phyloP scores from a whole-genome alignment of 345 rosid species.

The Pelargonium nanum region DNA sequence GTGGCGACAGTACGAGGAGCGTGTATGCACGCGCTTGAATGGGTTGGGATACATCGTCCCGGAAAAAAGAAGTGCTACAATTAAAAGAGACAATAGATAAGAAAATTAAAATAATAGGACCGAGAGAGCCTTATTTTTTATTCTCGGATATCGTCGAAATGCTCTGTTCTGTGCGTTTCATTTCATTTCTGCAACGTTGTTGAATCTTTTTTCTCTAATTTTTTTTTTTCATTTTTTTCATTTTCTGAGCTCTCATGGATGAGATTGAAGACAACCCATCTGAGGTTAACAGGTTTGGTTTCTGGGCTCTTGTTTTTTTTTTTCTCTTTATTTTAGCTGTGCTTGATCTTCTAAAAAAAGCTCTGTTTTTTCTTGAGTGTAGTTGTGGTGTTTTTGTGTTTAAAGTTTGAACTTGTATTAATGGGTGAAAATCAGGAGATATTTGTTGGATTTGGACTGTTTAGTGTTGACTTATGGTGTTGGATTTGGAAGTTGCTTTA shows the following conservation, averaged over 20 bases:
- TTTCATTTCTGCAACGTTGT: neutral
- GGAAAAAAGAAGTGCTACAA: neutral
- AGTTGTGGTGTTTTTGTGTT: neutral
- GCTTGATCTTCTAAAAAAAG: neutral
- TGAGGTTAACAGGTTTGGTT: conserved; percentile 29
- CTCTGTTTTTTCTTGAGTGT: neutral
- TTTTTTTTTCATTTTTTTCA: too few species aligned
- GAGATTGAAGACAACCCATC: conserved; percentile 18
- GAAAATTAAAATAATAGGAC: neutral
- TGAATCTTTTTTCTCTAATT: too few species aligned
- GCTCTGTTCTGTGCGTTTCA: neutral
- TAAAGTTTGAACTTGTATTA: neutral
- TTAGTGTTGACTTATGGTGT: neutral
- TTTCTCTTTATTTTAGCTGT: neutral
- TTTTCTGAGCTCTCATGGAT: conserved; percentile 19
- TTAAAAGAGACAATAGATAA: neutral
- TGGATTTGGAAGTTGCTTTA: neutral
- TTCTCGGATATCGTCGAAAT: too few species aligned
- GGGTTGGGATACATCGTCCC: neutral
- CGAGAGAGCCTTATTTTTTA: neutral
- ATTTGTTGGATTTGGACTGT: neutral
- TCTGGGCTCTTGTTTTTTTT: conserved; percentile 7
- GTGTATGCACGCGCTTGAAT: neutral
- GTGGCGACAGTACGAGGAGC: neutral
- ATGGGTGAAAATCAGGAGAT: neutral